Conservation (phyloP, 768 basidiomycete genomes). For the Suillus decipiens region DNA sequence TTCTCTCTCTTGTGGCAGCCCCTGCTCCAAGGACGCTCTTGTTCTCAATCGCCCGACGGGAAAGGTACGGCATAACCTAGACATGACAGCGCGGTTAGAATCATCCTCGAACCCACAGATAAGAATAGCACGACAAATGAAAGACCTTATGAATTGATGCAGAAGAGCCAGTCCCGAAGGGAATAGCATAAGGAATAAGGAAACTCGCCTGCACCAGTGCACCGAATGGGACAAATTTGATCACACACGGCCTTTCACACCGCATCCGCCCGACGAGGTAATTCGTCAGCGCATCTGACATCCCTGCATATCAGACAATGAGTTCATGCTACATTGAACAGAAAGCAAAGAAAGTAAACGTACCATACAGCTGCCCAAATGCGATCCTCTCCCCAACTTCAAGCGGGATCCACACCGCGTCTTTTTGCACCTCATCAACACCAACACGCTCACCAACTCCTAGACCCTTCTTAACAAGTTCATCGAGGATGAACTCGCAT, state of each 20-base stretch:
- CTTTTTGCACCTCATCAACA: slow-evolving; percentile 22
- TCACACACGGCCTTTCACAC: slow-evolving; percentile 62
- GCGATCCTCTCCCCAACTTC: slow-evolving; percentile 66
- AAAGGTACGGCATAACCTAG: slow-evolving; percentile 88
- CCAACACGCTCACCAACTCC: neutral
- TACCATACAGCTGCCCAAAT: slow-evolving; percentile 85
- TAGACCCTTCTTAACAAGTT: slow-evolving; percentile 58
- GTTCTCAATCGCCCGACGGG: slow-evolving; percentile 90
- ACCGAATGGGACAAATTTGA: slow-evolving; percentile 87
- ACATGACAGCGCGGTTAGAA: slow-evolving; percentile 18
- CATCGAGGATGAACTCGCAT: slow-evolving; percentile 58
- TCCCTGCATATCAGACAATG: slow-evolving; percentile 49
- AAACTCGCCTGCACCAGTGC: slow-evolving; percentile 57
- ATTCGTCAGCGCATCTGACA: slow-evolving; percentile 82
- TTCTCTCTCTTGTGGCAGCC: slow-evolving; percentile 48
- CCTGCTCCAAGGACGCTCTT: slow-evolving; percentile 81
- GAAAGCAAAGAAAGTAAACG: slow-evolving; percentile 19
- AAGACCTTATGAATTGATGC: neutral
- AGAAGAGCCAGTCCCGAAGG: no score
- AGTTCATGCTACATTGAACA: neutral
- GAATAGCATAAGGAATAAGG: neutral
- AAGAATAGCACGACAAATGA: neutral
- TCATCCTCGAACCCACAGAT: neutral
- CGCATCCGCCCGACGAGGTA: slow-evolving; percentile 59
- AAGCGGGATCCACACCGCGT: slow-evolving; percentile 38